These are phyloP conservation scores for Aspergillus ruber DNA, from an alignment of 2,329 filamentous ascomycete species.

Conservation along the genomic window DNA sequence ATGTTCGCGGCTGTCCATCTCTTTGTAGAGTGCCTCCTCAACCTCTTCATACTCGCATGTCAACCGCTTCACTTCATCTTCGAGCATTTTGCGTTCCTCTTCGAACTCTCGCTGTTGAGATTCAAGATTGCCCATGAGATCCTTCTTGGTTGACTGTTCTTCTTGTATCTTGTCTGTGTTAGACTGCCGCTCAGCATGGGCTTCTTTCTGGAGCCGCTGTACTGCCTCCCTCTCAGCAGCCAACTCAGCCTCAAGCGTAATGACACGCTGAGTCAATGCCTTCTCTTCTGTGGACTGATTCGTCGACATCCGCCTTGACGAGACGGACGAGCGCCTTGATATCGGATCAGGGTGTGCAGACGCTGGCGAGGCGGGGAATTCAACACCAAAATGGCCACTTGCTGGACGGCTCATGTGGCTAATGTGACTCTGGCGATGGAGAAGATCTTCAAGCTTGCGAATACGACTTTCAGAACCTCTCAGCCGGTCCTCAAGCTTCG, in stretches of 20 bases:
- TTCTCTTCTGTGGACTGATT: slow-evolving; percentile 57
- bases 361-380: slow-evolving; percentile 35
- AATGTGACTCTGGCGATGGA: slow-evolving; percentile 70
- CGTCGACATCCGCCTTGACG: slow-evolving; percentile 55
- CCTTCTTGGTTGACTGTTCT: slow-evolving; percentile 83
- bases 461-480: slow-evolving; percentile 85
- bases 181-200: slow-evolving; percentile 53
- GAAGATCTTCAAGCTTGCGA: slow-evolving; percentile 80
- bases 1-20: slow-evolving; percentile 75
- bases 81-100: slow-evolving; percentile 74
- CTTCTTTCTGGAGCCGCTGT: slow-evolving; percentile 63
- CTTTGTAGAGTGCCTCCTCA: slow-evolving; percentile 84
- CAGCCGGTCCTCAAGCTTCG: slow-evolving; percentile 64
- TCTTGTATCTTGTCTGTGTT: slow-evolving; percentile 67
- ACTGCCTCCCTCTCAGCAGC: slow-evolving; percentile 64
- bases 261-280: slow-evolving; percentile 54
- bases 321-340: slow-evolving; percentile 55
- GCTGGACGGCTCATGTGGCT: slow-evolving; percentile 49
- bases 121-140: slow-evolving; percentile 91
- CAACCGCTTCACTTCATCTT: slow-evolving; percentile 69
- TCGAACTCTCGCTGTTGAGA: slow-evolving; percentile 83
- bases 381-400: slow-evolving; percentile 44
- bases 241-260: slow-evolving; percentile 71
- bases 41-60: slow-evolving; percentile 72
- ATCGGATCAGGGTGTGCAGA: slow-evolving; percentile 36